A percentile compares a stretch with the other conserved stretches of the same genome.
These are phyloP conservation scores for Symbiotaphrina buchneri DNA, from an alignment of 495 filamentous ascomycete species.

Conservation along the genomic window DNA sequence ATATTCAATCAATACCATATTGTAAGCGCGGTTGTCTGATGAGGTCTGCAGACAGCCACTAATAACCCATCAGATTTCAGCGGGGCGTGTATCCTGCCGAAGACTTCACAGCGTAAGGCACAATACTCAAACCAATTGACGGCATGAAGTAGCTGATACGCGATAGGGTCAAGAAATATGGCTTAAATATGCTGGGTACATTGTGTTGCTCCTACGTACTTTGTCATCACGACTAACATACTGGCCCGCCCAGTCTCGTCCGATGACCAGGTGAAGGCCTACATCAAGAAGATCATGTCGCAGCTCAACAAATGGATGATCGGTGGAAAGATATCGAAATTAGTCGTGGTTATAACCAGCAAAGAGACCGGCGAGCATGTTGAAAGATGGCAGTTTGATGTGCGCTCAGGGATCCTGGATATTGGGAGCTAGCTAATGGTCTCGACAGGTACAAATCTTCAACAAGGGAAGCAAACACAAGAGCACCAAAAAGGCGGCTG, in stretches of 20 bases:
- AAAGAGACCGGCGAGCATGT: constrained; percentile 93
- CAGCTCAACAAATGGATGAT: constrained; percentile 94
- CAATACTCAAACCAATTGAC: constrained; percentile 1
- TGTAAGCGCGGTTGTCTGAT: constrained; percentile 21
- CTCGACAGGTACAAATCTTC: constrained; percentile 42
- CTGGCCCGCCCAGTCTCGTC: constrained; percentile 42
- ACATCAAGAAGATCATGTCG: constrained; percentile 96
- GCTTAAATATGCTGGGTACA: constrained; percentile 84
- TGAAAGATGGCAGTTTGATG: constrained; percentile 97
- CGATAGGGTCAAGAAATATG: constrained; percentile 86
- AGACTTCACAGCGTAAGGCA: constrained; percentile 72
- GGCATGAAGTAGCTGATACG: neutral
- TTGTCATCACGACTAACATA: no score
- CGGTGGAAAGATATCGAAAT: constrained; percentile 84
- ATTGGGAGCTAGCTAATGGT: no score
- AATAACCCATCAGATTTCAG: constrained; percentile 41
- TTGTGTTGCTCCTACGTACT: no score
- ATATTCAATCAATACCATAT: constrained; percentile 88
- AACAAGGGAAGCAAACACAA: constrained; percentile 28
- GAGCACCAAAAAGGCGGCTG: constrained; percentile 22
- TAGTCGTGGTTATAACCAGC: constrained; percentile 85
- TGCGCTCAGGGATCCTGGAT: no score
- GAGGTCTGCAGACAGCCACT: constrained; percentile 1
- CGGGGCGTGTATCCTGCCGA: constrained; percentile 94
- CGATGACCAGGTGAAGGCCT: constrained; percentile 95